Evolutionary conservation across 805 yeast genomes (phyloP), one percentile per base, ranked within the genome.

Genomic region (Lachancea dasiensis): DNA sequence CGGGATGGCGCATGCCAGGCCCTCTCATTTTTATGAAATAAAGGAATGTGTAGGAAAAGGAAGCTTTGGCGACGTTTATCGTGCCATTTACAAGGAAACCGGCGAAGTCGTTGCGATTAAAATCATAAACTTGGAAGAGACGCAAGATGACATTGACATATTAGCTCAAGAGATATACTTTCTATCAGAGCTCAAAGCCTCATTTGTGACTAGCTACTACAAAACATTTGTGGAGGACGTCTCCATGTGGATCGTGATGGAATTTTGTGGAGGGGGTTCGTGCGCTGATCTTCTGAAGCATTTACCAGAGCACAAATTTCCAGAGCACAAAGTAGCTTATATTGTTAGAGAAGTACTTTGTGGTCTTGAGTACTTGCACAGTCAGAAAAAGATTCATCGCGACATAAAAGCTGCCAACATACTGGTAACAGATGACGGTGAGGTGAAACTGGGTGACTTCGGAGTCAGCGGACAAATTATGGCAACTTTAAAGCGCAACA

Each of bases 211-310:
- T 2, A 68, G 70, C 30, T 78, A 79, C 54, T 69, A 65, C 50
- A 79, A 77, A 33, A 78, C 95, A 1, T 74, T 77, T 51, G 58
- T 81, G 4, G 66, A 69, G 30, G 86, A 77, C 30, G 75, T 77
- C 29, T 70, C 75, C 5, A 75, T 92, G 76, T 89, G 87, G 81
- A 84, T 90, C 33, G 81, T 81, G 4, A 86, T 92, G 96, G 98
- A 90, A 58, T 86, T 74, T 54, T 92, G 97, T 60, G 95, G 90
- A 9, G 97, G 94, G 20, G 96, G 97, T 0, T 85, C 96, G 1
- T 84, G 95, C 58, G 70, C 82, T 2, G 95, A 84, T 51, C 67
- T 86, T 39, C 53, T 90, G 28, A 76, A 70, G 51, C 52, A 55
- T 34, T 32, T 61, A 25, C 55, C 73, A 62, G 58, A 77, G 72